Percentiles rank a stretch among this genome's conserved stretches.
phyloP scores from a whole-genome alignment of 441 rosid genomes.

The Metrosideros polymorpha region DNA sequence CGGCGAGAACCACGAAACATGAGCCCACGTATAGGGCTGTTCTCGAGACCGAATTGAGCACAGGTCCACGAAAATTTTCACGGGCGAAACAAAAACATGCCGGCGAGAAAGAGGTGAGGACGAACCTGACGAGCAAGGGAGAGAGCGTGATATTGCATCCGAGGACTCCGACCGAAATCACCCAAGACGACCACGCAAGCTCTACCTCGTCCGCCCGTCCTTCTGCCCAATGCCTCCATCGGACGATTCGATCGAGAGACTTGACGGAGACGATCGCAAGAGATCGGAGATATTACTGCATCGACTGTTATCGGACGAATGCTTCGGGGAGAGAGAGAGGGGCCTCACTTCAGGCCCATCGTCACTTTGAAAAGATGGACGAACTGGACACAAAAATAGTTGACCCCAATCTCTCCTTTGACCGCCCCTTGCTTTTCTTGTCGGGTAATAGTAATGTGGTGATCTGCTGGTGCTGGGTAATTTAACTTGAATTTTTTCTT shows the following conservation, averaged over 20 bases:
- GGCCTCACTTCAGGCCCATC: no score
- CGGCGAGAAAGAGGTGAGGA: neutral
- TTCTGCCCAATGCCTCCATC: neutral
- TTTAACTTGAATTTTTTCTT: neutral
- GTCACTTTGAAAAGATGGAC: no score
- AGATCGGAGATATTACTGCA: neutral
- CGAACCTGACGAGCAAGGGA: conserved; percentile 73
- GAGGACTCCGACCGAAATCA: conserved; percentile 96
- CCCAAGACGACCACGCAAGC: conserved; percentile 93
- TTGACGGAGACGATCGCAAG: neutral
- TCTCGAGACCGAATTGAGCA: neutral
- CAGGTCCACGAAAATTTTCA: neutral
- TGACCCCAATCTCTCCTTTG: neutral
- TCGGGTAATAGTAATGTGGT: accelerated
- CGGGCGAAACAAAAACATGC: neutral
- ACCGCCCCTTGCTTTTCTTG: no score
- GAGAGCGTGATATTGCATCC: conserved; percentile 95
- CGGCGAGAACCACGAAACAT: neutral
- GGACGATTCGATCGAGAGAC: neutral
- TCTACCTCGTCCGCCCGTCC: conserved; percentile 55
- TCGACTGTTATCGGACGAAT: neutral
- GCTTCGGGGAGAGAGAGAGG: no score
- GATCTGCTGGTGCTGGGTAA: neutral
- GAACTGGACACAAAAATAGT: neutral
- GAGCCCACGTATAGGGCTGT: neutral